These are phyloP conservation scores for apple (Malus domestica) DNA, from an alignment of 306 rosid genomes.

Conservation along the genomic window ASM211411v1 NC_041802.1:31287001-31287500, in stretches of 20 bases:
- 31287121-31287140: neutral
- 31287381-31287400: constrained; percentile 2
- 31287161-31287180: no score
- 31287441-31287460: constrained; percentile 22
- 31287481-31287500: constrained; percentile 11
- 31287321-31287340: constrained; percentile 41
- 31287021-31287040: constrained; percentile 45
- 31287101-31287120: constrained; percentile 1
- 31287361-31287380: constrained; percentile 22
- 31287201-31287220: no score
- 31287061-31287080: constrained; percentile 66
- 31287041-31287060: constrained; percentile 77
- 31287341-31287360: constrained; percentile 49
- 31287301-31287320: constrained; percentile 38
- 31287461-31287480: constrained; percentile 13
- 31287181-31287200: no score
- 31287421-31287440: constrained; percentile 20
- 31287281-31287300: constrained; percentile 31
- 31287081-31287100: constrained; percentile 53
- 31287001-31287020: constrained; percentile 66
- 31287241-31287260: neutral
- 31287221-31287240: no score
- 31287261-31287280: constrained; percentile 25
- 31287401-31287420: constrained; percentile 12
- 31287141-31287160: no score